Base-by-base conservation (phyloP, 1,139 yeast genomes). In the Yamadazyma spencermartinsiae region DNA sequence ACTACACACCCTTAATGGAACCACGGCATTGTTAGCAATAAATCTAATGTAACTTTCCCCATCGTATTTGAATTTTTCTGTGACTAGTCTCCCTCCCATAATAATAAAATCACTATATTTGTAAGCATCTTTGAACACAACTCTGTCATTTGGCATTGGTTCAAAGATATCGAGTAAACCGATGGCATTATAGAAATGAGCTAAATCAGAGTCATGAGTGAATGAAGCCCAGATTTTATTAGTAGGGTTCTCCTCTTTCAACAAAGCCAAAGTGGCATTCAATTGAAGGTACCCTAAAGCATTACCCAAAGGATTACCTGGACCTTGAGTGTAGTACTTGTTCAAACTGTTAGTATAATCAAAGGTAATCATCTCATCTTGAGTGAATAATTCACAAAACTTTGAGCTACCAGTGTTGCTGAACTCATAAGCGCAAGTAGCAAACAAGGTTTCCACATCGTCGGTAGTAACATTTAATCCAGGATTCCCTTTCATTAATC, bases 181-280 rank as follows among this genome's bases (percentile, higher is more conserved):
- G 30, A 79, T 59, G 4, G 81, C 74, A 23, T 78, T 58, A 35
- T 74, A 60, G 46, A 68, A 70, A 27, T 74, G 62, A 34, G 73
- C 64, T 32, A 80, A 57, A 48, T 79, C 80, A 30, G 77, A 65
- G 52, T 80, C 85, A 53, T 80, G 86, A 14, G 79, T 62, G 55
- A 80, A 80, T 11, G 74, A 65, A 43, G 74, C 59, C 61, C 63
- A 46, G 48, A 72, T 48, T 58, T 71, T 57, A 29, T 51, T 46
- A 3, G 28, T 14, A 21, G 39, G 31, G 56, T 52, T 38, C 3
- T 41, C 38, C 19, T 63, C 64, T 40, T 60, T 53, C 47, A 78
- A 60, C 34, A 76, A 58, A 14, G 62, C 50, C 40, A 73, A 55
- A 4, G 80, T 65, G 15, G 82, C 80, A 40, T 76, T 68, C 41